Base-by-base conservation (phyloP, 768 basidiomycete species). In the Mycena floridula region DNA sequence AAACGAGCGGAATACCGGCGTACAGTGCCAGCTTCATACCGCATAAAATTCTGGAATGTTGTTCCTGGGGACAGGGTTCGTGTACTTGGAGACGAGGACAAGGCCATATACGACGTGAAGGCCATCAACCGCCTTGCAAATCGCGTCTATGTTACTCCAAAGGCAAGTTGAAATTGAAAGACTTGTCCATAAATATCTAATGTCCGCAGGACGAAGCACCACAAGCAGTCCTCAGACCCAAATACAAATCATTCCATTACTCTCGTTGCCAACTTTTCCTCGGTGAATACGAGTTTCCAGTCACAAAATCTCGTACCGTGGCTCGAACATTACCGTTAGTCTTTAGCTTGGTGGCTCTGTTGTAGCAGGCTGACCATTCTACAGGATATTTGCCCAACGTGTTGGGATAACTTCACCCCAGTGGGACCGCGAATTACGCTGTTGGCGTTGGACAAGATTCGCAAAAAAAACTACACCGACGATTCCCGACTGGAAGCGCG, bases 21-120 rank as follows among this genome's bases (percentile, higher is more conserved):
- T 58, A 74, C 75, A 30, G 79, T 77, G 37, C 70, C 74, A 11
- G 73, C 77, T 9, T 70, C 72, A 46, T 82, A 89, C 54, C 73
- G 89, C 38, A 85, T 92, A 42, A 85, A 88, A 59, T 79, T 77
- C 57, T 92, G 89, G 89, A 92, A 91, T 57, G 76, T 92, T 48
- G 82, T 89, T 25, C 87, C 90, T 5, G 89, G 89, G 6, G 89
- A 92, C 66, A 76, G 74, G 43, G 78, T 92, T 55, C 76, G 83
- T 40, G 50, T 89, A 44, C 73, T 77, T 6, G 84, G 85, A 21
- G 82, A 88, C 60, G 68, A 70, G 48, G 68, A 70, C 22, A 75
- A 72, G 32, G 72, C 65, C 13, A 54, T 89, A 25, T 78, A 79
- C 37, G 82, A 89, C 57, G 87, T 92, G 26, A 63, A 79, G 47